Conservation (phyloP, 805 yeast species). For the Jamesozyma piceae region DNA sequence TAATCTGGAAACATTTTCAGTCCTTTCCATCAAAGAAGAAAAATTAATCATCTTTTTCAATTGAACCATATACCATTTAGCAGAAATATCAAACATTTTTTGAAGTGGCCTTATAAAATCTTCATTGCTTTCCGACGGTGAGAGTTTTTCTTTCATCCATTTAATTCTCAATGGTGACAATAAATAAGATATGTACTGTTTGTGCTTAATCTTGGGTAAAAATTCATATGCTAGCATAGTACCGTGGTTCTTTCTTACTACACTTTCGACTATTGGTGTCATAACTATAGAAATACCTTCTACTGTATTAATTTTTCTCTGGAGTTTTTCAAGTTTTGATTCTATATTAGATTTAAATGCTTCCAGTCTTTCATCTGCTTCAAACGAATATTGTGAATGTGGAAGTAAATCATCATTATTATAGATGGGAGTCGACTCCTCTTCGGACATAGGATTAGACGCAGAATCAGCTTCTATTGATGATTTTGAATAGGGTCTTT, state of each 20-base stretch:
- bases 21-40: constrained; percentile 1
- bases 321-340: constrained; percentile 6
- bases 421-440: too few relatives aligned
- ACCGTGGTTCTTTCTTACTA: constrained; percentile 2
- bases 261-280: constrained; percentile 6
- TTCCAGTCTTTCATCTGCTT: not conserved
- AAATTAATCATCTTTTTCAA: constrained; percentile 10
- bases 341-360: not conserved
- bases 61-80: constrained; percentile 15
- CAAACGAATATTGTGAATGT: too few relatives aligned
- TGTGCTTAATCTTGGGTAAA: constrained; percentile 6
- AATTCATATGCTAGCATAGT: constrained; percentile 2
- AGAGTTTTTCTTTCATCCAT: constrained; percentile 7
- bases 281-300: constrained; percentile 7
- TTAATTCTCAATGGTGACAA: constrained; percentile 9
- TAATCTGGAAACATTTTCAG: not conserved
- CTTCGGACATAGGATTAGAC: not conserved
- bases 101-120: constrained; percentile 7
- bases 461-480: not conserved
- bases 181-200: constrained; percentile 8
- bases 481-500: too few relatives aligned
- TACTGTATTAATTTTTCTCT: constrained; percentile 10
- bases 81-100: constrained; percentile 5
- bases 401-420: too few relatives aligned
- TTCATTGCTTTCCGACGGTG: not conserved